A percentile compares a stretch with the other conserved stretches of the same genome.
Evolutionary conservation across 352 stramenopile genomes (phyloP).

Genomic region (Thraustochytrium striatum): DNA sequence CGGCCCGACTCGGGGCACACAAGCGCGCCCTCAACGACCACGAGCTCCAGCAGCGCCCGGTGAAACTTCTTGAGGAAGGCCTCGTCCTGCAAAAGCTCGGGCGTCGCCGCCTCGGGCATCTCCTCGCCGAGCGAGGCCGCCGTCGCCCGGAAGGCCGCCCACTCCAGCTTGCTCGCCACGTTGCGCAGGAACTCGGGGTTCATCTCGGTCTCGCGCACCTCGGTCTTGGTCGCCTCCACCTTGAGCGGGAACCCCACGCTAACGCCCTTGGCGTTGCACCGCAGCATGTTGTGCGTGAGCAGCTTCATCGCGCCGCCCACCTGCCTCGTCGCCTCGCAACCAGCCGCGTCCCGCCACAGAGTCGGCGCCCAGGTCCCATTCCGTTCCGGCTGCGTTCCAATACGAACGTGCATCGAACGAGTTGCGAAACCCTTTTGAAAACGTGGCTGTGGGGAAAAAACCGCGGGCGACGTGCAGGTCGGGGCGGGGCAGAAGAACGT

Average conservation of each 20-base stretch:
- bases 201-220: slow-evolving; percentile 73
- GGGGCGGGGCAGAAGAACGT: too few species aligned
- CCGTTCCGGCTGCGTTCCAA: too few species aligned
- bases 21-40: slow-evolving; percentile 90
- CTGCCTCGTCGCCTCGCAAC: too few species aligned
- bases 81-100: slow-evolving; percentile 59
- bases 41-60: slow-evolving; percentile 82
- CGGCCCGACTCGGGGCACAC: slow-evolving; percentile 91
- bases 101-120: slow-evolving; percentile 62
- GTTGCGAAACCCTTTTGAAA: too few species aligned
- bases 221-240: slow-evolving; percentile 73
- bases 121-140: slow-evolving; percentile 69
- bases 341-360: too few species aligned
- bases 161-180: slow-evolving; percentile 82
- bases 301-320: slow-evolving; percentile 74
- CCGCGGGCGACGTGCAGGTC: too few species aligned
- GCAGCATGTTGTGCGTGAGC: slow-evolving; percentile 89
- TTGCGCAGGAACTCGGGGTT: slow-evolving; percentile 74
- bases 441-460: too few species aligned
- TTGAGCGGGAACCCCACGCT: slow-evolving; percentile 80
- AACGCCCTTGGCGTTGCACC: slow-evolving; percentile 87
- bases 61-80: slow-evolving; percentile 76
- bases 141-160: slow-evolving; percentile 70
- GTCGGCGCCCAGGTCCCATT: too few species aligned
- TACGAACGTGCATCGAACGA: too few species aligned